These are phyloP conservation scores for Rhazya stricta DNA, from an alignment of 257 asterid species.

Conservation along the genomic window DNA sequence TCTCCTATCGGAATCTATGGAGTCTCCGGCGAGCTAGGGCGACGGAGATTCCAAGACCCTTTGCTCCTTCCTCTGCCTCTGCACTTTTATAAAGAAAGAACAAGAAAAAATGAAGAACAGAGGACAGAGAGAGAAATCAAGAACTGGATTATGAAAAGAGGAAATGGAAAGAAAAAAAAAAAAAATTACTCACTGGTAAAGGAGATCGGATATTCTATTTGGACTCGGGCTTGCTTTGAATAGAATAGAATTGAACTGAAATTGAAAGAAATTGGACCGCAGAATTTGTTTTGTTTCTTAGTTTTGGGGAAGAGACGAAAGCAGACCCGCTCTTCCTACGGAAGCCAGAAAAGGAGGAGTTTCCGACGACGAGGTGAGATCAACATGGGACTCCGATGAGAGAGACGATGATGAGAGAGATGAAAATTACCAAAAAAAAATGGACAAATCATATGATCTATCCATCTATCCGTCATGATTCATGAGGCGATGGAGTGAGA, in stretches of 20 bases:
- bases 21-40: slow-evolving; percentile 21
- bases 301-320: background rate
- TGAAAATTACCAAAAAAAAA: background rate
- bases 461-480: background rate
- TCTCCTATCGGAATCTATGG: slow-evolving; percentile 26
- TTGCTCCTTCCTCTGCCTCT: background rate
- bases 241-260: slow-evolving; percentile 13
- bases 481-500: background rate
- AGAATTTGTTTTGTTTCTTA: background rate
- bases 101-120: background rate
- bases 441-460: background rate
- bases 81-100: background rate
- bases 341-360: background rate
- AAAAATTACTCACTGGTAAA: slow-evolving; percentile 2
- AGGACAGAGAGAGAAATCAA: slow-evolving; percentile 8
- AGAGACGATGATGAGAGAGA: background rate
- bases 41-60: slow-evolving; percentile 12
- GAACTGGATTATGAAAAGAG: background rate
- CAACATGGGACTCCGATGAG: no score
- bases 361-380: background rate
- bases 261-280: slow-evolving; percentile 11
- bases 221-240: slow-evolving; percentile 13
- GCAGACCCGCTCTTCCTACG: background rate
- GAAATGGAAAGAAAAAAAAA: background rate
- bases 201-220: slow-evolving; percentile 13